Percentiles rank a stretch among this genome's conserved stretches.
Evolutionary conservation across 208 protist species (phyloP).

Genomic region (Leishmania tropica): DNA sequence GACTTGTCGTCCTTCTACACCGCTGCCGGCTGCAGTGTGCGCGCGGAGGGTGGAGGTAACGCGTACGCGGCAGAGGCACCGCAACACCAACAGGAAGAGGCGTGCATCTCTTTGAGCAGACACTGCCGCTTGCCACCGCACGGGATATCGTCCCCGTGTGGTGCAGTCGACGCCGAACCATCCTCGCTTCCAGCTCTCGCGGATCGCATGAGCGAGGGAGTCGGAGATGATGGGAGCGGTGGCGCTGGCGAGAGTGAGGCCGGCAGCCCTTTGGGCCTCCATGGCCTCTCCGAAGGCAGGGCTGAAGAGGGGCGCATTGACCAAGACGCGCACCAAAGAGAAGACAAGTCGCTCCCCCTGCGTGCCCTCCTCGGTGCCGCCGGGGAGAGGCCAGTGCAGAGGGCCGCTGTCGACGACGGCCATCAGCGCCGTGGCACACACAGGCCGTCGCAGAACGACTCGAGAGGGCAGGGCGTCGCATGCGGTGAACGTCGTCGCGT

Average conservation of each 20-base stretch:
- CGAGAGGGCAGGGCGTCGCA: neutral
- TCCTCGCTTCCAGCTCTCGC: neutral
- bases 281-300: neutral
- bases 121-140: neutral
- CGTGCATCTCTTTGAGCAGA: neutral
- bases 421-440: neutral
- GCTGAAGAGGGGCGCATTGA: neutral
- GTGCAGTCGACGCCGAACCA: neutral
- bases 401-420: neutral
- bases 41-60: neutral
- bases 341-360: neutral
- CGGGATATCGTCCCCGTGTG: neutral
- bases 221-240: neutral
- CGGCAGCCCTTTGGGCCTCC: neutral
- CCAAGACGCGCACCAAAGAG: neutral
- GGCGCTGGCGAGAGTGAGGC: neutral
- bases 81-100: neutral
- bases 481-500: neutral
- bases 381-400: neutral
- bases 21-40: neutral
- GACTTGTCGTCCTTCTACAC: slow-evolving; percentile 20
- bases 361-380: neutral
- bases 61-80: neutral
- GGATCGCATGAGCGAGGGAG: neutral
- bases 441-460: too few species aligned